A percentile compares a stretch with the other conserved stretches of the same genome.
These are phyloP conservation scores for Fagus sylvatica DNA, from an alignment of 306 rosid genomes.

Conservation along the genomic window DNA sequence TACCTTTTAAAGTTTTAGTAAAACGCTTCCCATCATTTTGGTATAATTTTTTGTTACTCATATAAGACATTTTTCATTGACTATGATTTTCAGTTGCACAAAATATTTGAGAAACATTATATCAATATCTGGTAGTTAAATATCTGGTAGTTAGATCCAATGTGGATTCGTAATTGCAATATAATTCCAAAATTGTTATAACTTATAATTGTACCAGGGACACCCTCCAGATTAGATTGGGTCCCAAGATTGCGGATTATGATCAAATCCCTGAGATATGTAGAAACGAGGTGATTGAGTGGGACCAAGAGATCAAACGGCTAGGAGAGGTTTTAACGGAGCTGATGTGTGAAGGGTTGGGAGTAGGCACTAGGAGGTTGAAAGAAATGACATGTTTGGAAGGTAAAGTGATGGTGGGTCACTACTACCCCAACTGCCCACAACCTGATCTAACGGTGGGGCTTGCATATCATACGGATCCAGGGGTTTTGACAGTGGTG, in stretches of 20 bases:
- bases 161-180: not conserved
- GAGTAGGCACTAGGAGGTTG: slow-evolving; percentile 30
- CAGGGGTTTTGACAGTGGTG: slow-evolving; percentile 34
- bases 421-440: slow-evolving; percentile 49
- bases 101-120: too few relatives aligned
- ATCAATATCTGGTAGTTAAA: too few relatives aligned
- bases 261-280: slow-evolving; percentile 34
- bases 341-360: slow-evolving; percentile 47
- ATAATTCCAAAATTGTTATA: not conserved
- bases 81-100: too few relatives aligned
- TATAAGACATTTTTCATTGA: too few relatives aligned
- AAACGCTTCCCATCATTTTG: too few relatives aligned
- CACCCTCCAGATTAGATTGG: slow-evolving; percentile 28
- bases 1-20: too few relatives aligned
- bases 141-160: too few relatives aligned
- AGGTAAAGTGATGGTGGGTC: slow-evolving; percentile 35
- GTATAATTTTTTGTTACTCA: too few relatives aligned
- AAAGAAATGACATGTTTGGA: slow-evolving; percentile 35
- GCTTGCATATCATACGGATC: slow-evolving; percentile 40
- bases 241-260: not conserved
- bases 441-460: slow-evolving; percentile 50
- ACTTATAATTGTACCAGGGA: slow-evolving; percentile 20
- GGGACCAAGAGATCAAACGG: slow-evolving; percentile 28
- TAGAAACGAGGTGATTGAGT: slow-evolving; percentile 27
- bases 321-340: slow-evolving; percentile 40